phyloP scores from a whole-genome alignment of 768 basidiomycete species.

The Boletus rex-veris region DNA sequence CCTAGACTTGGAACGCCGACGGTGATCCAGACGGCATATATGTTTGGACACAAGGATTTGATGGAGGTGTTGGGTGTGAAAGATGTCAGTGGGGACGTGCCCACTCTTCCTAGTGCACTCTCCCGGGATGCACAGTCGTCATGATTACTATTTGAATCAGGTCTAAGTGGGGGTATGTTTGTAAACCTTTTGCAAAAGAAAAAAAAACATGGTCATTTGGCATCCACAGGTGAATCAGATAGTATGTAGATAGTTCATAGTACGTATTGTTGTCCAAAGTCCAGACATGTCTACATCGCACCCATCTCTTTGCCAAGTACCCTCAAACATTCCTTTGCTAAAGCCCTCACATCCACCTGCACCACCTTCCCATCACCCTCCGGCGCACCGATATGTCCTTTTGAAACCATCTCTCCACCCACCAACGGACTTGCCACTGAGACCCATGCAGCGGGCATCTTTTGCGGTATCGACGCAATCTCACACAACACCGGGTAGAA shows the following conservation, averaged over 20 bases:
- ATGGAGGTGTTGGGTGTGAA: conserved; percentile 55
- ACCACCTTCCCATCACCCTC: conserved; percentile 27
- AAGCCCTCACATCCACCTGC: conserved; percentile 60
- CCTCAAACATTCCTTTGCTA: conserved; percentile 66
- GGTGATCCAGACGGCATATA: conserved; percentile 47
- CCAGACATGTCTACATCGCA: conserved; percentile 19
- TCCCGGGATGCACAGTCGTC: background rate
- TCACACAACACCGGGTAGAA: conserved; percentile 79
- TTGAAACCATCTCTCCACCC: conserved; percentile 2
- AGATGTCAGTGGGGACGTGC: conserved; percentile 39
- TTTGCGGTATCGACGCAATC: conserved; percentile 68
- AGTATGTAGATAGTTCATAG: no score
- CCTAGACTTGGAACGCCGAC: no score
- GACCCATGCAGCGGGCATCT: conserved; percentile 68
- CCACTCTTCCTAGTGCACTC: conserved; percentile 21
- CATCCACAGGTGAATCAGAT: no score
- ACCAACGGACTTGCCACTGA: conserved; percentile 9
- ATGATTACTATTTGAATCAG: background rate
- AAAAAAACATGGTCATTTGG: no score
- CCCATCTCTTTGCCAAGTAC: conserved; percentile 77
- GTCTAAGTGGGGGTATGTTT: no score
- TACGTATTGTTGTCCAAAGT: background rate
- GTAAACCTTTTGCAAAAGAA: no score
- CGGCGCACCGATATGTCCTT: conserved; percentile 20
- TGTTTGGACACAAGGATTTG: conserved; percentile 60